These are phyloP conservation scores for Linum usitatissimum DNA, from an alignment of 345 rosid species.

Conservation along the genomic window DNA sequence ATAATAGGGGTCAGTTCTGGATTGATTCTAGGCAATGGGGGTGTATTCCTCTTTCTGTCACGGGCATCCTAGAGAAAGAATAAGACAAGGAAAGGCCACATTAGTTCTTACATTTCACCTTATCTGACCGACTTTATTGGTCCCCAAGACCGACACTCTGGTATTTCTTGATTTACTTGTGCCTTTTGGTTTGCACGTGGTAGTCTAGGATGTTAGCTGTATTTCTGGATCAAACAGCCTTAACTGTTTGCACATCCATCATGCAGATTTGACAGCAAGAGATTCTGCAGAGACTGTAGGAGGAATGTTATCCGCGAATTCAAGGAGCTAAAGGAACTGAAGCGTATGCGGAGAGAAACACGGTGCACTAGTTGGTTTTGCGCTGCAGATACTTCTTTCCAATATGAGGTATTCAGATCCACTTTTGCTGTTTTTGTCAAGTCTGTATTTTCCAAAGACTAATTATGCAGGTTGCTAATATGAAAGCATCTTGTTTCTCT, in stretches of 20 bases:
- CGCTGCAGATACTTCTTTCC: slow-evolving; percentile 73
- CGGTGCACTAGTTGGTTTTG: slow-evolving; percentile 90
- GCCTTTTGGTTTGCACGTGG: not conserved
- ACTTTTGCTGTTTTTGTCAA: slow-evolving; percentile 9
- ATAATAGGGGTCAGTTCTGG: too few relatives aligned
- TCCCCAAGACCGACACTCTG: too few relatives aligned
- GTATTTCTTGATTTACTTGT: not conserved
- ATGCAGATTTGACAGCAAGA: slow-evolving; percentile 87
- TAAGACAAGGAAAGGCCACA: too few relatives aligned
- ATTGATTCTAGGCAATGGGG: too few relatives aligned
- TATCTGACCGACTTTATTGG: too few relatives aligned
- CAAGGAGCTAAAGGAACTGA: slow-evolving; percentile 91
- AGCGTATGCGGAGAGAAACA: slow-evolving; percentile 73
- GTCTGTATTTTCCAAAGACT: not conserved
- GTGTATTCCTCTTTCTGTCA: too few relatives aligned
- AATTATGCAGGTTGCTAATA: not conserved
- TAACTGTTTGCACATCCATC: slow-evolving; percentile 10
- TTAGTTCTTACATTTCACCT: too few relatives aligned
- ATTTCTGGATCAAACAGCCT: not conserved
- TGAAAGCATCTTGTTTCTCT: slow-evolving; percentile 15
- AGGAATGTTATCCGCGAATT: slow-evolving; percentile 87
- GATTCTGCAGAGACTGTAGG: slow-evolving; percentile 97
- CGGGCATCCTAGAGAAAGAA: too few relatives aligned
- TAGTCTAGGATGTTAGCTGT: not conserved
- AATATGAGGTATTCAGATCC: slow-evolving; percentile 49